Evolutionary conservation across 768 basidiomycete genomes (phyloP), one percentile per base, ranked within the genome.

Genomic region (Glaciozyma antarctica): DNA sequence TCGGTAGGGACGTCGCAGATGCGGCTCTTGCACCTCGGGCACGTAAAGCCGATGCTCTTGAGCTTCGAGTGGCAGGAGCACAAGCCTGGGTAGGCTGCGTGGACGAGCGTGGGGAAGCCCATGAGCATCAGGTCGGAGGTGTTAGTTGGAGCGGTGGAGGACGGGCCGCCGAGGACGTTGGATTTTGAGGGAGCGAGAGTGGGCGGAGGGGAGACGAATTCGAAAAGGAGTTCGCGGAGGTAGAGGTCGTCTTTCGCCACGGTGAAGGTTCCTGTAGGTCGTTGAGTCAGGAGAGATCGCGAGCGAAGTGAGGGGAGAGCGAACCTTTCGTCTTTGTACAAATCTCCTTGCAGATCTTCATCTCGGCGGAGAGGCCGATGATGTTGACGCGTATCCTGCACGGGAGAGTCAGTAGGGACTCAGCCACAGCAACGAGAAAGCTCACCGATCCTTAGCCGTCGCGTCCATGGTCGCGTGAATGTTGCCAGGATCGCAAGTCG

Each of bases 211-310:
- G 93, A 91, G 26, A 99, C 86, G 28, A 90, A 83, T 73, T 98
- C 95, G 77, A 97, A 98, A 13, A 99, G 79, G 22, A 98, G 81
- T 75, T 99, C 95, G 73, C 88, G 91, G 78, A 90, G 92, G 76
- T 97, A 93, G 0, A 90, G 90, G 77, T 99, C 95, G 77, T 98
- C 95, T 80, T 97, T 83, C 0, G 91, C 95, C n/a, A 99, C 95
- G 24, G 90, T 90, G 75, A 97, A 98, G 17, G 75, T 73, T 3
- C 78, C 77, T 77, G 85, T 7, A 41, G 7, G 26, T 21, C 5
- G 22, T 24, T 41, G 22, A n/a, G 30, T 60, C 8, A 57, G 32
- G 8, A 6, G 26, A 19, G 34, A 13, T 2, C 19, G 41, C 34
- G 44, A 58, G 28, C 13, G 19, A 10, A 15, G 44, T 22, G 51